These are phyloP conservation scores for Tirmania nivea DNA, from an alignment of 495 filamentous ascomycete genomes.

Conservation along the genomic window DNA sequence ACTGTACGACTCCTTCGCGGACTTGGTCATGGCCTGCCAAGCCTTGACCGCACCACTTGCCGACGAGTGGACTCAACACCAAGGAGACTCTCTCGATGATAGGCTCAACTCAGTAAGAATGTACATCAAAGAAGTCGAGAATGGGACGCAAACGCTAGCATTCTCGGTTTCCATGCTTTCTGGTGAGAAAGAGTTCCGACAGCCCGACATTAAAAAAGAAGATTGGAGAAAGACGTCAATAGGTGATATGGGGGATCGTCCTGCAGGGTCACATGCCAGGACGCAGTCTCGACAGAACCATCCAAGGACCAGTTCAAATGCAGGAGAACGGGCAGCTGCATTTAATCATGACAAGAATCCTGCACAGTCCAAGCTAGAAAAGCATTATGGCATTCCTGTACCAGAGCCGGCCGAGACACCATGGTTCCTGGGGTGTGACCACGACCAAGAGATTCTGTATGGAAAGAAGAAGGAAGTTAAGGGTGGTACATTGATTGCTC, in stretches of 20 bases:
- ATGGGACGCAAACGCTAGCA: constrained; percentile 62
- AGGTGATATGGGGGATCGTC: not conserved
- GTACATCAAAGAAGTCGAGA: constrained; percentile 60
- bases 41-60: constrained; percentile 67
- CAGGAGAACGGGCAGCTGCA: not conserved
- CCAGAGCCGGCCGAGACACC: constrained; percentile 43
- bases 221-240: not conserved
- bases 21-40: constrained; percentile 70
- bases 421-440: constrained; percentile 65
- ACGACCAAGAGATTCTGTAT: constrained; percentile 76
- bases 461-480: constrained; percentile 62
- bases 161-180: constrained; percentile 73
- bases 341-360: constrained; percentile 1
- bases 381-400: constrained; percentile 76
- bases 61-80: constrained; percentile 83
- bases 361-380: constrained; percentile 53
- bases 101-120: constrained; percentile 55
- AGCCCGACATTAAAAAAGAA: not conserved
- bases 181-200: constrained; percentile 39
- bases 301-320: not conserved
- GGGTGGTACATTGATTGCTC: constrained; percentile 65
- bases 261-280: not conserved
- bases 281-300: not conserved
- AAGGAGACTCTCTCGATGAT: constrained; percentile 82
- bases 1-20: constrained; percentile 76